Base-by-base conservation (phyloP, 176 grass and related monocot genomes). In the Paspalum vaginatum region DNA sequence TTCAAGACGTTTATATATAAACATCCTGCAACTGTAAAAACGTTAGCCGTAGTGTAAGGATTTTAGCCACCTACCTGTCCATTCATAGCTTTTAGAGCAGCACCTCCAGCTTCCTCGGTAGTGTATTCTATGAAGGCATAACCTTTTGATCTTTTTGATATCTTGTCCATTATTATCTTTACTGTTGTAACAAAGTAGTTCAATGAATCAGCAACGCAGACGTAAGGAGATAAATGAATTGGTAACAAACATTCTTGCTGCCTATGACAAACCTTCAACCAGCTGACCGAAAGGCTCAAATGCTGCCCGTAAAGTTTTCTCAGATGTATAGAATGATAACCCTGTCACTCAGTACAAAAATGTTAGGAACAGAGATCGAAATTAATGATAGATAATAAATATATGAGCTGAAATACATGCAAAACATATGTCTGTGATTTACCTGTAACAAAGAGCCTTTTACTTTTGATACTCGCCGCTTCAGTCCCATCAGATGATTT, bases 391-490 rank as follows among this genome's bases (percentile, higher is more conserved):
- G 22, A 72, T 89, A 74, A 72, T n/a, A 81, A 81, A 65, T 6
- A 81, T 83, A 76, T 27, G 45, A 75, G 45, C 22, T 70, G 24
- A 81, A 74, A 68, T 52, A 6, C 43, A 56, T 69, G 37, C 2
- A 56, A 11, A 43, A 44, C 53, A 50, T 50, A 18, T 6, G 46
- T 51, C 3, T 71, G 24, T 71, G 59, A 9, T 65, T 91, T 83
- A 97, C 95, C 92, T 70, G 92, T 98, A 61, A 98, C 89, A 83
- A 98, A 98, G 63, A 98, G 88, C 78, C 95, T 89, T 92, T 94
- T 98, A 44, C 90, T 94, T 87, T 88, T 98, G 27, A 94, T 71
- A 71, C 85, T 70, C 11, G 81, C 21, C 9, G 18, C 20, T 38
- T 67, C 49, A 83, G 74, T 86, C 85, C 72, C 69, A 83, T 92